These are phyloP conservation scores for Coniochaeta sp. DNA, from an alignment of 2,329 filamentous ascomycete genomes.

Conservation along the genomic window DNA sequence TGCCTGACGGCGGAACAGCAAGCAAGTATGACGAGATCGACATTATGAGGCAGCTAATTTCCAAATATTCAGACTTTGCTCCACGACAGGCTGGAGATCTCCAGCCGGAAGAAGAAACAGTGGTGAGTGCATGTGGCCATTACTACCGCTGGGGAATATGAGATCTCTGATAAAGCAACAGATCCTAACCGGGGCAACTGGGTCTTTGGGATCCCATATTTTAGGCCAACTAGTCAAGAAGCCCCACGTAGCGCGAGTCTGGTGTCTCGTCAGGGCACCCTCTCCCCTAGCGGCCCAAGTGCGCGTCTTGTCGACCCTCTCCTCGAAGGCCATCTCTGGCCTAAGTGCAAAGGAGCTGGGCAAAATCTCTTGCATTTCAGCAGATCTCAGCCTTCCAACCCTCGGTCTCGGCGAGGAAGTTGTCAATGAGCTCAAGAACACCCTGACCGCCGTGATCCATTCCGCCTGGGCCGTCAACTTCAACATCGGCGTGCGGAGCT, in stretches of 20 bases:
- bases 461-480: slow-evolving; percentile 50
- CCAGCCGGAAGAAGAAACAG: slow-evolving; percentile 19
- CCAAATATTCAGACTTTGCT: slow-evolving; percentile 28
- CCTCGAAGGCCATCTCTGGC: slow-evolving; percentile 24
- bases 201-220: slow-evolving; percentile 52
- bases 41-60: slow-evolving; percentile 24
- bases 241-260: slow-evolving; percentile 46
- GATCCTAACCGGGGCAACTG: slow-evolving; percentile 54
- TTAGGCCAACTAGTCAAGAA: slow-evolving; percentile 50
- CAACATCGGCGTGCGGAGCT: slow-evolving; percentile 38
- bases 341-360: slow-evolving; percentile 22
- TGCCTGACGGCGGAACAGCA: slow-evolving; percentile 11
- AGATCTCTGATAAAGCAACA: slow-evolving; percentile 5
- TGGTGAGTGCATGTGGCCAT: slow-evolving; percentile 16
- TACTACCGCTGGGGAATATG: too few relatives aligned
- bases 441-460: slow-evolving; percentile 38
- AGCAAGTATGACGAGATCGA: slow-evolving; percentile 18
- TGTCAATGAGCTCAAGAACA: slow-evolving; percentile 17
- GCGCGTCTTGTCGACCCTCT: slow-evolving; percentile 21
- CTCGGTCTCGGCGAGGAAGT: slow-evolving; percentile 27
- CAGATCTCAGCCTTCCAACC: slow-evolving; percentile 30
- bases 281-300: slow-evolving; percentile 21
- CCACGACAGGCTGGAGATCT: slow-evolving; percentile 13
- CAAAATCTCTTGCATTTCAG: slow-evolving; percentile 29
- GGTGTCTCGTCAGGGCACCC: slow-evolving; percentile 39